Conservation (phyloP, 306 rosid genomes). For the Astragalus glycyphyllos region DNA sequence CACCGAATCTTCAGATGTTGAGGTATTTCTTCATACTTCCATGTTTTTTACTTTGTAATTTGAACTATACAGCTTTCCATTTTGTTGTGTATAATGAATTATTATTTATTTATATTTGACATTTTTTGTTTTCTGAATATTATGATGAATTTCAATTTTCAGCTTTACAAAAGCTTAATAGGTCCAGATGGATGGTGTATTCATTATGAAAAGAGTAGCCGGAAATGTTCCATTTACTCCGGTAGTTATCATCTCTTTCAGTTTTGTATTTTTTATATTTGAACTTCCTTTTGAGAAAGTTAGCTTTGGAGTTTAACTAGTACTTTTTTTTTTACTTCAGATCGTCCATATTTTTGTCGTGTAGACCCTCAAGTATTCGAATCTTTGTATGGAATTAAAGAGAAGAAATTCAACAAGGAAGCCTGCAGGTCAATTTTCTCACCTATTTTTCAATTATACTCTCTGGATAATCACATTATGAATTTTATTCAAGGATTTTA, state of each 20-base stretch:
- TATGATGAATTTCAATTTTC: slow-evolving; percentile 56
- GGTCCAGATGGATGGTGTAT: slow-evolving; percentile 94
- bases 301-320: slow-evolving; percentile 11
- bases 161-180: slow-evolving; percentile 83
- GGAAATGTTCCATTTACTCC: slow-evolving; percentile 84
- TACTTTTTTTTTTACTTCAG: slow-evolving; percentile 43
- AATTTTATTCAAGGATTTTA: not conserved
- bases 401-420: slow-evolving; percentile 75
- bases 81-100: not conserved
- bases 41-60: not conserved
- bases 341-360: slow-evolving; percentile 93
- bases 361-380: slow-evolving; percentile 74
- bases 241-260: slow-evolving; percentile 42
- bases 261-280: slow-evolving; percentile 19
- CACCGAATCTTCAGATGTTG: slow-evolving; percentile 59
- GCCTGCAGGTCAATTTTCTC: slow-evolving; percentile 81
- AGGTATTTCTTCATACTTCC: slow-evolving; percentile 46
- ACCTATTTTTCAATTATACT: not conserved
- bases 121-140: not conserved
- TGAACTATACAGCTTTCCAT: not conserved
- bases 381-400: slow-evolving; percentile 62
- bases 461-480: not conserved
- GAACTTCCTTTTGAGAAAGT: not conserved
- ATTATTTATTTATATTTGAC: not conserved
- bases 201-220: slow-evolving; percentile 70